A percentile compares a stretch with the other conserved stretches of the same genome.
Evolutionary conservation across 345 rosid species (phyloP).

Genomic region (Salix caprea): DNA sequence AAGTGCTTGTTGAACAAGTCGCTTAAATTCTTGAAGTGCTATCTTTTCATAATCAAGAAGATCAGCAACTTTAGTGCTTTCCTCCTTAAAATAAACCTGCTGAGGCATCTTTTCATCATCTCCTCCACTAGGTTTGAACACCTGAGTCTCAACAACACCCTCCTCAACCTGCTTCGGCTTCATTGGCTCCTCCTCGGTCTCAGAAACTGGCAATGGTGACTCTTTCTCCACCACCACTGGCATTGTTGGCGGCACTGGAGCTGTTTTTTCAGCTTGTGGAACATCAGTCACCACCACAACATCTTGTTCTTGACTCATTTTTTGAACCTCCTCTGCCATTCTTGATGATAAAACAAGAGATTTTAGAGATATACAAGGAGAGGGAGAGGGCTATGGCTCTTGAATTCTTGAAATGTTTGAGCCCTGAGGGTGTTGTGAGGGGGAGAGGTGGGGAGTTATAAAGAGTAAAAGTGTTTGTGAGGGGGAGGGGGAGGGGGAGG

Average conservation of each 20-base stretch:
- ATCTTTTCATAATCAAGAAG: slow-evolving; percentile 28
- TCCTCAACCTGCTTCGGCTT: slow-evolving; percentile 9
- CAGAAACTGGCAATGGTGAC: background rate
- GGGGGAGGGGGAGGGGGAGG: too few species aligned
- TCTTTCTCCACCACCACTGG: slow-evolving; percentile 11
- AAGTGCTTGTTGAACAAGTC: slow-evolving; percentile 29
- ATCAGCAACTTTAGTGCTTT: slow-evolving; percentile 27
- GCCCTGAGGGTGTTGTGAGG: background rate
- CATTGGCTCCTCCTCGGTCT: slow-evolving; percentile 12
- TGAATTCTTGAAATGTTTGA: background rate
- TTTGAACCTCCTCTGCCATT: slow-evolving; percentile 18
- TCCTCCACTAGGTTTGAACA: slow-evolving; percentile 1
- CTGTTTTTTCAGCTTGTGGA: background rate
- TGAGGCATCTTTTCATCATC: slow-evolving; percentile 12
- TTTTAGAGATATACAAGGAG: background rate
- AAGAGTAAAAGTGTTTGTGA: too few species aligned
- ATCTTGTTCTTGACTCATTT: background rate
- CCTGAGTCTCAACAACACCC: background rate
- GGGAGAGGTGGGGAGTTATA: background rate
- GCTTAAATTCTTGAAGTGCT: slow-evolving; percentile 26
- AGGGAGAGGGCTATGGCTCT: background rate
- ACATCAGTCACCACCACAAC: slow-evolving; percentile 14
- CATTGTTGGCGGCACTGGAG: background rate
- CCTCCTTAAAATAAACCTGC: slow-evolving; percentile 22
- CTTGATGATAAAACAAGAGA: background rate